Evolutionary conservation across 2,329 filamentous ascomycete species (phyloP).

Genomic region (Penicillium italicum): DNA sequence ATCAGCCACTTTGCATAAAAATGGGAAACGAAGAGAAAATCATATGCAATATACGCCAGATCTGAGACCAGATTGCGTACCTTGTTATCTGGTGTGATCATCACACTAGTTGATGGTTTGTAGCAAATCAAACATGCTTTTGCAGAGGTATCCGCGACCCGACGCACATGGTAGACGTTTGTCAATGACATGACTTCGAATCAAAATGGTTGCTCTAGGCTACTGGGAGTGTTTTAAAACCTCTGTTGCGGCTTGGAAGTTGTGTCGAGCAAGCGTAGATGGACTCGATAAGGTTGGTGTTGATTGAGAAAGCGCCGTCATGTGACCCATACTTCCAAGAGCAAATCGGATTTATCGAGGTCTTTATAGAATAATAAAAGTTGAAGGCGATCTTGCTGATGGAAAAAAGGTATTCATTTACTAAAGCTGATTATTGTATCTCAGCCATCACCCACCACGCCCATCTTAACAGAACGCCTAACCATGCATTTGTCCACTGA

Average conservation of each 20-base stretch:
- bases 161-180: constrained; percentile 81
- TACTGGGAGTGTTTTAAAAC: not conserved
- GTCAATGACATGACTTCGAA: constrained; percentile 45
- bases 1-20: constrained; percentile 1
- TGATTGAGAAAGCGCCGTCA: constrained; percentile 9
- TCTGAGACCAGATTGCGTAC: constrained; percentile 44
- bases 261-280: not conserved
- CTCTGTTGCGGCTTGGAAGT: not conserved
- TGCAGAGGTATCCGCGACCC: constrained; percentile 76
- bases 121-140: constrained; percentile 90
- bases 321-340: constrained; percentile 15
- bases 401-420: not conserved
- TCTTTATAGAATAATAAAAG: not conserved
- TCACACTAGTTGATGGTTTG: constrained; percentile 79
- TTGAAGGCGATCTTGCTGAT: not conserved
- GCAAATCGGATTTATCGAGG: not conserved
- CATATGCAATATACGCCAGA: not conserved
- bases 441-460: constrained; percentile 5
- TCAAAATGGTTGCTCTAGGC: too few species aligned
- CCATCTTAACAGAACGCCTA: constrained; percentile 21
- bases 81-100: constrained; percentile 87
- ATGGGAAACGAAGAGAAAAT: not conserved
- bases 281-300: constrained; percentile 9
- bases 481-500: constrained; percentile 28
- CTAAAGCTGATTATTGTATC: not conserved